phyloP scores from a whole-genome alignment of 371 early-diverging fungal genomes.

The Mortierella sp. region DNA sequence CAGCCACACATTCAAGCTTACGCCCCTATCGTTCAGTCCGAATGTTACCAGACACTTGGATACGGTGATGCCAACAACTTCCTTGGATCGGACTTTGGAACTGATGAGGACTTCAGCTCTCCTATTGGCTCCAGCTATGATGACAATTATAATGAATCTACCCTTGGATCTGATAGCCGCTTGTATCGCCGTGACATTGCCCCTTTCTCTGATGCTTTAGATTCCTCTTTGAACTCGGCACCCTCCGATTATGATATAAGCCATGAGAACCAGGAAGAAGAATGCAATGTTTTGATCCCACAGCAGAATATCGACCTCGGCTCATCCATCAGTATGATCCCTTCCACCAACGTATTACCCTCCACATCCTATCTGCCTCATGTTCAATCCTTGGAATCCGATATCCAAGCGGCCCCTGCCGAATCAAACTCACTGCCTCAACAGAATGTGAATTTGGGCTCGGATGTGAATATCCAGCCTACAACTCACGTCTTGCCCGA shows the following conservation, averaged over 20 bases:
- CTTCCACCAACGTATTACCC: slow-evolving; percentile 26
- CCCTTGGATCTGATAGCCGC: neutral
- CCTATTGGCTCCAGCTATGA: neutral
- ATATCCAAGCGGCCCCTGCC: slow-evolving; percentile 26
- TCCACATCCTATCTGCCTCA: slow-evolving; percentile 33
- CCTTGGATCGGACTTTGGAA: neutral
- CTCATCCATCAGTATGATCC: slow-evolving; percentile 20
- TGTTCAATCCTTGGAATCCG: slow-evolving; percentile 33
- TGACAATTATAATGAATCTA: neutral
- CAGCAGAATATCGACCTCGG: slow-evolving; percentile 26
- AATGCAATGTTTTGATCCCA: slow-evolving; percentile 21
- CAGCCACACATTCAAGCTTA: slow-evolving; percentile 35
- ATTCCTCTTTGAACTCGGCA: neutral
- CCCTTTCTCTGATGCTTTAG: neutral
- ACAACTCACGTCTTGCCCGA: slow-evolving; percentile 40
- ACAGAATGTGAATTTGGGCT: slow-evolving; percentile 34
- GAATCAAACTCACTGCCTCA: slow-evolving; percentile 18
- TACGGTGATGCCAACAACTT: too few relatives aligned
- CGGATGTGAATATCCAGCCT: slow-evolving; percentile 37
- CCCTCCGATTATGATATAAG: neutral
- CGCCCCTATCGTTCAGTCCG: slow-evolving; percentile 39
- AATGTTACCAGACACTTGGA: slow-evolving; percentile 16
- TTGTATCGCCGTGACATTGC: neutral
- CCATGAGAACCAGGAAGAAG: neutral
- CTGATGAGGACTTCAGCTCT: neutral